A percentile compares a stretch with the other conserved stretches of the same genome.
phyloP scores from a whole-genome alignment of 768 basidiomycete genomes.

The Trametes villosa region DNA sequence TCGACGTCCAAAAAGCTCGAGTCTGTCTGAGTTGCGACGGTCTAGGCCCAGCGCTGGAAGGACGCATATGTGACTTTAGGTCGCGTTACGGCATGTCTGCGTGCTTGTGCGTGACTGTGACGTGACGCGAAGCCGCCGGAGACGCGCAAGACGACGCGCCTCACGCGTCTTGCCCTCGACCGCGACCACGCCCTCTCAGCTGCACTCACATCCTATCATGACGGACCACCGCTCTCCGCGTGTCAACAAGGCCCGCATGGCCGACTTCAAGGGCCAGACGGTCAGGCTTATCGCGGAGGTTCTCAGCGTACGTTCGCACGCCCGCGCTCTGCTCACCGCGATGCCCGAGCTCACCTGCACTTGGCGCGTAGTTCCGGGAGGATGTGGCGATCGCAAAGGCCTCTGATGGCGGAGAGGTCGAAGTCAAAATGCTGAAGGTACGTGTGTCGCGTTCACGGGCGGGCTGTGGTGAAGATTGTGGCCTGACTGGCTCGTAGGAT shows the following conservation, averaged over 20 bases:
- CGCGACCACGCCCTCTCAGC: neutral
- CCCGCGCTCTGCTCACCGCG: conserved; percentile 22
- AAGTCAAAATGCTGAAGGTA: conserved; percentile 49
- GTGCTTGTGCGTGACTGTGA: conserved; percentile 6
- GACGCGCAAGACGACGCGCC: neutral
- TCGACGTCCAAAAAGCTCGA: too few relatives aligned
- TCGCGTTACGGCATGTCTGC: neutral
- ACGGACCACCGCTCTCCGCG: conserved; percentile 24
- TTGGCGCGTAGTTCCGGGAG: neutral
- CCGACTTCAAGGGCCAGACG: conserved; percentile 20
- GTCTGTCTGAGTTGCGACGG: too few relatives aligned
- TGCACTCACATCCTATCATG: conserved; percentile 9
- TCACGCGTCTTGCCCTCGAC: neutral
- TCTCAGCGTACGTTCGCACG: conserved; percentile 6
- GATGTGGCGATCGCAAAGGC: conserved; percentile 61
- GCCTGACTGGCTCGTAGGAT: conserved; percentile 1
- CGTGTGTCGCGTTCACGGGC: neutral
- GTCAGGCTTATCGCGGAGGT: conserved; percentile 24
- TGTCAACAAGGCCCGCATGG: conserved; percentile 25
- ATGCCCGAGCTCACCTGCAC: conserved; percentile 13
- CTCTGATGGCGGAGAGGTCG: conserved; percentile 68
- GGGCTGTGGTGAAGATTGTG: too few relatives aligned
- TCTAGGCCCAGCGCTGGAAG: neutral
- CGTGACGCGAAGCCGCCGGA: neutral
- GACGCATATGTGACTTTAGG: neutral